Evolutionary conservation across 805 yeast genomes (phyloP).

Genomic region (Pichia exigua): DNA sequence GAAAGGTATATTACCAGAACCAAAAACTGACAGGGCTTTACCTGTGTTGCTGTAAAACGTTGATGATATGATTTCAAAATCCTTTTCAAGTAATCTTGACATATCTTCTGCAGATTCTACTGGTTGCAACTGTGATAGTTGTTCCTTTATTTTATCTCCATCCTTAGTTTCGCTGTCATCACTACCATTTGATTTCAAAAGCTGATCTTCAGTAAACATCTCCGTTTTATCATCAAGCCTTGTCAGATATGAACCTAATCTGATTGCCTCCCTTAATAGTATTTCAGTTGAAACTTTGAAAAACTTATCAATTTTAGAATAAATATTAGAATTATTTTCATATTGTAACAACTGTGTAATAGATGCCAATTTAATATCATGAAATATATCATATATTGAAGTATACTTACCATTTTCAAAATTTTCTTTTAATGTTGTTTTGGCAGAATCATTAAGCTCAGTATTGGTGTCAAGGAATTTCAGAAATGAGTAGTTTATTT

Average conservation of each 20-base stretch:
- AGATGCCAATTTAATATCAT: conserved; percentile 56
- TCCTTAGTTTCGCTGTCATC: conserved; percentile 8
- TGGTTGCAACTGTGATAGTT: conserved; percentile 26
- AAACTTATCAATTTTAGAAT: conserved; percentile 51
- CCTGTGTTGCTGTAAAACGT: conserved; percentile 44
- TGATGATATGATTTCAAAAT: conserved; percentile 52
- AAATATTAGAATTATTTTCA: conserved; percentile 41
- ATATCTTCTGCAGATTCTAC: conserved; percentile 11
- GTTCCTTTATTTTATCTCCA: conserved; percentile 11
- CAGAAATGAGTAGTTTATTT: conserved; percentile 36
- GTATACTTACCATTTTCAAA: conserved; percentile 33
- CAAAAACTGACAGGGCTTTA: conserved; percentile 57
- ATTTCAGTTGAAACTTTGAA: conserved; percentile 57
- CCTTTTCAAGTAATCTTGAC: conserved; percentile 33
- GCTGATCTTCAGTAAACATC: conserved; percentile 10
- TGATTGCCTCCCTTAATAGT: conserved; percentile 51
- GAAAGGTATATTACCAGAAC: conserved; percentile 63
- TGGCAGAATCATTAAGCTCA: conserved; percentile 3
- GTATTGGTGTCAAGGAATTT: conserved; percentile 27
- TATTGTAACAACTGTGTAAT: conserved; percentile 39
- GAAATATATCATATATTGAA: conserved; percentile 50
- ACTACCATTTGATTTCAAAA: conserved; percentile 11
- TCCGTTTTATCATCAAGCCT: not conserved
- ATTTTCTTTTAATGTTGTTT: conserved; percentile 38
- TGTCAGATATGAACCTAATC: conserved; percentile 27